phyloP scores from a whole-genome alignment of 352 stramenopile species.

The Phytophthora sojae region DNA sequence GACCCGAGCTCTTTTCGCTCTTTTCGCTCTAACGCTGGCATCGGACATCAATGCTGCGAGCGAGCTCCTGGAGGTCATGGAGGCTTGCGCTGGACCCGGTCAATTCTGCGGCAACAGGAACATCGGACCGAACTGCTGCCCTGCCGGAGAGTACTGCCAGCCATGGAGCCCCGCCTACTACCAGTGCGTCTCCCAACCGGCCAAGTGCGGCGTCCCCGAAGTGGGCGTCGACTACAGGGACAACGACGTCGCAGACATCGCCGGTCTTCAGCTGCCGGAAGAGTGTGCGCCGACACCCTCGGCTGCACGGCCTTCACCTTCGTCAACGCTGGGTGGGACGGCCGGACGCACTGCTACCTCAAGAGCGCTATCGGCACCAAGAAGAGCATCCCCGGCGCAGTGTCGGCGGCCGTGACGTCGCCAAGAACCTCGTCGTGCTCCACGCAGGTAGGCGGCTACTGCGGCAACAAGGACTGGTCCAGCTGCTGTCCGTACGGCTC shows the following conservation, averaged over 20 bases:
- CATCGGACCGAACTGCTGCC: constrained; percentile 1
- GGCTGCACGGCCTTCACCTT: constrained; percentile 40
- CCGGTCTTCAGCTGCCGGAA: constrained; percentile 17
- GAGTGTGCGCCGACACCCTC: constrained; percentile 22
- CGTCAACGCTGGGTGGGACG: constrained; percentile 36
- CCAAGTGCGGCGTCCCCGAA: constrained; percentile 35
- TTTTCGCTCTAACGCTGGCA: neutral
- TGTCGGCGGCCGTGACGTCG: constrained; percentile 34
- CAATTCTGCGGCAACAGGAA: neutral
- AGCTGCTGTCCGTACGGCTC: constrained; percentile 40
- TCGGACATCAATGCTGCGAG: neutral
- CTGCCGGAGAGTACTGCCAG: constrained; percentile 45
- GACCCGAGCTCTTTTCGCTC: neutral
- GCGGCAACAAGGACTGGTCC: constrained; percentile 1
- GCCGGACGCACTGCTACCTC: constrained; percentile 39
- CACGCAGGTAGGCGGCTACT: neutral
- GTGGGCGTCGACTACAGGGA: constrained; percentile 49
- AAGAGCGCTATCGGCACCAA: constrained; percentile 32
- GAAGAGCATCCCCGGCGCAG: constrained; percentile 11
- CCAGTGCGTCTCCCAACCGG: constrained; percentile 44
- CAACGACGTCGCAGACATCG: constrained; percentile 42
- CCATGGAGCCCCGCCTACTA: constrained; percentile 50
- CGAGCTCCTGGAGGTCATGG: neutral
- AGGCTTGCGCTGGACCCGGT: neutral
- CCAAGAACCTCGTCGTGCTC: neutral